These are phyloP conservation scores for Quercus parvula DNA, from an alignment of 306 rosid genomes.

Conservation along the genomic window DNA sequence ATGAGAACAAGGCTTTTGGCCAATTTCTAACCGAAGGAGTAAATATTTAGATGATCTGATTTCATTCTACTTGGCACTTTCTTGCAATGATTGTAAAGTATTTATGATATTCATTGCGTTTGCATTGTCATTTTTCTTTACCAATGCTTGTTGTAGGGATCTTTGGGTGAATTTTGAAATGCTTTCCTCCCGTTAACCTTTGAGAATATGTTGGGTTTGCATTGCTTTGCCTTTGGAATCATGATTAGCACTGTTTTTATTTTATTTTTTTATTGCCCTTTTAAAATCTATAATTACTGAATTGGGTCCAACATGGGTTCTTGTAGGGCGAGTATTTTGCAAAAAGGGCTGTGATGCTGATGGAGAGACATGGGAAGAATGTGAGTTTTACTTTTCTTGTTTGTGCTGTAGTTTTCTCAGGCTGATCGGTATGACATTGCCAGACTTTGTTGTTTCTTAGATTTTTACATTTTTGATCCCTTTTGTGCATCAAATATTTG, in stretches of 20 bases:
- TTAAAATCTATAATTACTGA: background rate
- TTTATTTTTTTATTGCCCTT: background rate
- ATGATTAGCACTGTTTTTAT: too few species aligned
- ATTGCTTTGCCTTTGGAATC: background rate
- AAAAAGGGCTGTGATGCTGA: constrained; percentile 83
- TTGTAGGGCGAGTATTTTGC: constrained; percentile 93
- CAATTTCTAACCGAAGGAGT: background rate
- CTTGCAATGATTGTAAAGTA: background rate
- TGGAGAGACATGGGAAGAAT: constrained; percentile 77
- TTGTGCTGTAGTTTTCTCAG: background rate
- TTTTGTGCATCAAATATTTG: background rate
- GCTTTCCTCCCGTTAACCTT: background rate
- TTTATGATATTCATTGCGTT: background rate
- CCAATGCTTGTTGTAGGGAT: background rate
- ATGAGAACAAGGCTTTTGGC: background rate
- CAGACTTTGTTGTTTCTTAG: background rate
- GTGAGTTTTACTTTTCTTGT: constrained; percentile 39
- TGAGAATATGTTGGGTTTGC: background rate
- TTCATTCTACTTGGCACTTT: background rate
- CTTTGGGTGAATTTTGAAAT: background rate
- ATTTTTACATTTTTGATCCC: background rate
- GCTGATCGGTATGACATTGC: background rate
- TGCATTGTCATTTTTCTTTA: background rate
- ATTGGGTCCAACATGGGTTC: constrained; percentile 8
- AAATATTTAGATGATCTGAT: background rate